Evolutionary conservation across 2,329 filamentous ascomycete species (phyloP).

Genomic region (Daldinia sp.): DNA sequence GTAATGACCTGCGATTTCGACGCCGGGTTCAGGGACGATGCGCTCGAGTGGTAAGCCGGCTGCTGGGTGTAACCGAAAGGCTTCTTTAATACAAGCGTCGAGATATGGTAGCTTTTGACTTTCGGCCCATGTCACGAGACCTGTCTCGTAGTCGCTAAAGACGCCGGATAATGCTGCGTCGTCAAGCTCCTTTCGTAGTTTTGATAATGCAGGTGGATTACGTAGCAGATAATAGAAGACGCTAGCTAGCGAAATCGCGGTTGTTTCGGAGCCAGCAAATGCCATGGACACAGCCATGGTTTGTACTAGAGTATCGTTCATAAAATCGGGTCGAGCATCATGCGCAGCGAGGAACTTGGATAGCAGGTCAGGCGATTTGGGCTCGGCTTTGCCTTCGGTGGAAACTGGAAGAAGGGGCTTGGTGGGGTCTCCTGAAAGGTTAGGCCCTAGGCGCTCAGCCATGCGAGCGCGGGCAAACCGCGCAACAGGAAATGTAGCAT

Average conservation of each 20-base stretch:
- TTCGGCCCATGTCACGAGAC: conserved; percentile 74
- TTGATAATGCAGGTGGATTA: conserved; percentile 62
- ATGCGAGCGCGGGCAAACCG: conserved; percentile 75
- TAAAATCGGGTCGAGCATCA: conserved; percentile 73
- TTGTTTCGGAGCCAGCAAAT: conserved; percentile 81
- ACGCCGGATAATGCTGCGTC: conserved; percentile 60
- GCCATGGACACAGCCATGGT: conserved; percentile 77
- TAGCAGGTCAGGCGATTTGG: conserved; percentile 64
- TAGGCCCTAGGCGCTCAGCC: conserved; percentile 66
- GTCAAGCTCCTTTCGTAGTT: conserved; percentile 70
- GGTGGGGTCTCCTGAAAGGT: conserved; percentile 43
- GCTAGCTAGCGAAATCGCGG: conserved; percentile 74
- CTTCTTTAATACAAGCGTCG: conserved; percentile 80
- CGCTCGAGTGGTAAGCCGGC: conserved; percentile 77
- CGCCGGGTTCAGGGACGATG: conserved; percentile 71
- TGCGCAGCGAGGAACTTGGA: conserved; percentile 77
- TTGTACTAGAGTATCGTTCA: conserved; percentile 73
- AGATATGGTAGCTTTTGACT: conserved; percentile 76
- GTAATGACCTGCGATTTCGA: conserved; percentile 67
- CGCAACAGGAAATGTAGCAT: conserved; percentile 75
- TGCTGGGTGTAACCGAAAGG: conserved; percentile 78
- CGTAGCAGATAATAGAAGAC: conserved; percentile 80
- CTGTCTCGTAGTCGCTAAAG: conserved; percentile 61
- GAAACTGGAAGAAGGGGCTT: conserved; percentile 50
- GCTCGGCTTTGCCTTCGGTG: conserved; percentile 50